Evolutionary conservation across 2,329 filamentous ascomycete species (phyloP), one percentile per base, ranked within the genome.

Genomic region (Ascochyta rabiei): DNA sequence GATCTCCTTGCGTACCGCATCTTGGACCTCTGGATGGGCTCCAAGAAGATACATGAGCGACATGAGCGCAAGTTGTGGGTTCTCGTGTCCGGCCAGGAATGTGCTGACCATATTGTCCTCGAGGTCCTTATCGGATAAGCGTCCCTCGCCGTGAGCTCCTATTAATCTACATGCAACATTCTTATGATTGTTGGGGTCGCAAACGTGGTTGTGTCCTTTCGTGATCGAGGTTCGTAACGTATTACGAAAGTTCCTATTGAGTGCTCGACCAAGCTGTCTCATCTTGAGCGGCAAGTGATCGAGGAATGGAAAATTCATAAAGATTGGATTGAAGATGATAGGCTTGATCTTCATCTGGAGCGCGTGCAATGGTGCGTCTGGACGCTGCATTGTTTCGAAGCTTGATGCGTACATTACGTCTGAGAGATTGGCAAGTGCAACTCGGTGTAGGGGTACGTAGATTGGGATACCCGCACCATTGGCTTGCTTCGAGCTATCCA

Each of bases 381-480:
- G 33, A 15, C 57, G 57, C 41, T 66, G 56, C 37, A 69, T 53
- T 7, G 66, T 67, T 26, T 66, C 65, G 49, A 69, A 69, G 41
- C 60, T 67, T 12, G 64, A 67, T 23, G 56, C 58, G n/a, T 73
- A 67, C 6, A 74, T 56, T 19, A 65, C 63, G 44, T 75, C 69
- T 6, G 69, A 69, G 40, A 73, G 65, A 52, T 76, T 76, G 28
- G 74, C 73, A 37, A 76, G 68, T 1, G 73, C 72, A 42, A 74
- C 74, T 16, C 74, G 63, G 53, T 77, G 75, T 15, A 77, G 61
- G 5, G 70, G 59, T 1, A 65, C 65, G 50, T 74, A 70, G 39
- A 77, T 62, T 3, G 63, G 49, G 15, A 75, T 62, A 8, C 62
- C 64, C 4, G 52, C 48, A 31, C 59, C 59, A 13, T 54, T 52